Conservation (phyloP, 2,329 filamentous ascomycete genomes). For the Fusarium coffeatum region DNA sequence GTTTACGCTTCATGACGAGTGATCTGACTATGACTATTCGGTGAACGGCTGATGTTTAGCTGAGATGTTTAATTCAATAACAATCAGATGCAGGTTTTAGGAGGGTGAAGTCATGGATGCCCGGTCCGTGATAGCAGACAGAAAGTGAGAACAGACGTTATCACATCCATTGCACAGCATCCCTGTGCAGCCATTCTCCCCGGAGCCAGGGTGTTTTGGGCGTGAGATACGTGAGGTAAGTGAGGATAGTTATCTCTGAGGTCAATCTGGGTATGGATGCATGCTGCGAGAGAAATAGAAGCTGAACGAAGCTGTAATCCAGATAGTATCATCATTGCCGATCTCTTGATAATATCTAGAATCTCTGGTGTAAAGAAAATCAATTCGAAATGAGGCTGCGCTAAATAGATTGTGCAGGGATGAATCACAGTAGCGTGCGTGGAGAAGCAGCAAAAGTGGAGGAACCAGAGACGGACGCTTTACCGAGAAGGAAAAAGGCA, state of each 20-base stretch:
- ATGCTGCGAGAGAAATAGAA: too few relatives aligned
- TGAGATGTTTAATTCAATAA: conserved; percentile 23
- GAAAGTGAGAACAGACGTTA: conserved; percentile 27
- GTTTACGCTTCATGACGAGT: conserved; percentile 19
- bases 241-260: not conserved
- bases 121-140: conserved; percentile 6
- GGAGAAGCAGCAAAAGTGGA: conserved; percentile 36
- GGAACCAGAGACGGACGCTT: conserved; percentile 33
- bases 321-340: not conserved
- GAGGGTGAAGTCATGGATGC: conserved; percentile 35
- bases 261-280: not conserved
- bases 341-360: not conserved
- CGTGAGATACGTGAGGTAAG: conserved; percentile 3
- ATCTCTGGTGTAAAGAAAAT: not conserved
- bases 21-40: conserved; percentile 3
- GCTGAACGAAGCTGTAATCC: not conserved
- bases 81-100: conserved; percentile 23
- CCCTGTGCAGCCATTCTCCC: conserved; percentile 29
- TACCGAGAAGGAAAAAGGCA: conserved; percentile 33
- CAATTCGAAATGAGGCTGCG: conserved; percentile 39
- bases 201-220: conserved; percentile 18
- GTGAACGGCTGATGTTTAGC: conserved; percentile 34
- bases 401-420: conserved; percentile 38
- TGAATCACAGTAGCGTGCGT: conserved; percentile 29
- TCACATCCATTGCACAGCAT: conserved; percentile 34